phyloP scores from a whole-genome alignment of 2,329 filamentous ascomycete species.

The Claviceps quebecensis region DNA sequence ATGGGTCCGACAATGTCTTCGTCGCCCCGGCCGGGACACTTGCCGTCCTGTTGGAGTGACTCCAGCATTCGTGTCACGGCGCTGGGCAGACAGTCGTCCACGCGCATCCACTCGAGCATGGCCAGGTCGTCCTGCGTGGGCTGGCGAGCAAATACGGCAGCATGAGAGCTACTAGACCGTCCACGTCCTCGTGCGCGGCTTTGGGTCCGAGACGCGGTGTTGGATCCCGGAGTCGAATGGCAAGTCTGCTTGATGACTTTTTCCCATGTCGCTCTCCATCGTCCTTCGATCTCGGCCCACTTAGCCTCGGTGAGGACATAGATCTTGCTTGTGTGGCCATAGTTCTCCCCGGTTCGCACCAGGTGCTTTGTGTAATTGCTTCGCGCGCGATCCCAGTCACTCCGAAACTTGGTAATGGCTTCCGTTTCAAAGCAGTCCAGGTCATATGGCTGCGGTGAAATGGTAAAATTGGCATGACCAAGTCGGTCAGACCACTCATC shows the following conservation, averaged over 20 bases:
- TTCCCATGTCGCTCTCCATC: constrained; percentile 61
- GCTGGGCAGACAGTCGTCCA: constrained; percentile 44
- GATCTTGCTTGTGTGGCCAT: constrained; percentile 77
- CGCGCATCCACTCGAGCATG: constrained; percentile 27
- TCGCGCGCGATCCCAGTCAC: constrained; percentile 72
- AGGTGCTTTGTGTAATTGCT: constrained; percentile 83
- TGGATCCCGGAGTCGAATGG: constrained; percentile 13
- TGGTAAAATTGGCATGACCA: constrained; percentile 88
- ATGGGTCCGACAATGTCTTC: constrained; percentile 91
- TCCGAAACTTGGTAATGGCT: constrained; percentile 46
- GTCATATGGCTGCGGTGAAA: constrained; percentile 66
- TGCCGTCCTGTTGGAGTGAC: constrained; percentile 56
- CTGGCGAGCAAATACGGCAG: constrained; percentile 20
- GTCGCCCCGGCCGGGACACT: constrained; percentile 79
- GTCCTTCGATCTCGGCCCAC: constrained; percentile 65
- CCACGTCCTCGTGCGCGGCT: constrained; percentile 25
- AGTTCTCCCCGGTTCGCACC: constrained; percentile 78
- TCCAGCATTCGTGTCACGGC: constrained; percentile 56
- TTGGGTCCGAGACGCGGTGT: constrained; percentile 21
- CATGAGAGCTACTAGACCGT: constrained; percentile 27
- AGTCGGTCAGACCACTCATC: constrained; percentile 77
- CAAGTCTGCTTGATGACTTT: constrained; percentile 41
- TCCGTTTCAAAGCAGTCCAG: constrained; percentile 48
- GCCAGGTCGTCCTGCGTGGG: constrained; percentile 24
- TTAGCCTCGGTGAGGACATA: constrained; percentile 78